Conservation (phyloP, 2,329 filamentous ascomycete species). For the Erysiphe neolycopersici region DNA sequence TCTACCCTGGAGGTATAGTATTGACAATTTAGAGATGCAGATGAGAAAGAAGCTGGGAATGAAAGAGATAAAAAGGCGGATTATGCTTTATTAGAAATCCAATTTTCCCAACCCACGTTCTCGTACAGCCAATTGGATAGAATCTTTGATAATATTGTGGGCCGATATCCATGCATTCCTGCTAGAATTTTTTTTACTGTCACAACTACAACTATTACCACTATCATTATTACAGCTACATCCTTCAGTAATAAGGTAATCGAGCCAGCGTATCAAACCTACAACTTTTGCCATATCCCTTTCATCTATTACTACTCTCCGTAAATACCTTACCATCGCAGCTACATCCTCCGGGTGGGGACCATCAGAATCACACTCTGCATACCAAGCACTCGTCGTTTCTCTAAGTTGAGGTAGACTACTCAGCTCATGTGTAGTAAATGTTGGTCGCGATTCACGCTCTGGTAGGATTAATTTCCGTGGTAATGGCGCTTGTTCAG, state of each 20-base stretch:
- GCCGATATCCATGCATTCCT: constrained; percentile 21
- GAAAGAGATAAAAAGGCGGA: no score
- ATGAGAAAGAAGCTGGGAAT: no score
- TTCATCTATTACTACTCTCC: constrained; percentile 47
- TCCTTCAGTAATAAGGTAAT: constrained; percentile 24
- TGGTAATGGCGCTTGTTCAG: constrained; percentile 3
- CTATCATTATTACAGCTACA: constrained; percentile 6
- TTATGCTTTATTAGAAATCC: constrained; percentile 16
- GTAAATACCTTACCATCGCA: constrained; percentile 47
- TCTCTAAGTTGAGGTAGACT: constrained; percentile 37
- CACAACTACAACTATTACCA: neutral
- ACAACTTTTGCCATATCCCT: constrained; percentile 50
- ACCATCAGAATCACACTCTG: constrained; percentile 41
- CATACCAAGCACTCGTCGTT: constrained; percentile 52
- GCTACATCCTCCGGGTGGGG: constrained; percentile 57
- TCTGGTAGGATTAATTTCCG: constrained; percentile 21
- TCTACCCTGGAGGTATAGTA: no score
- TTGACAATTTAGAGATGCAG: no score
- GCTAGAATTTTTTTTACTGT: constrained; percentile 10
- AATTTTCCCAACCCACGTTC: constrained; percentile 29
- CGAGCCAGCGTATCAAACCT: constrained; percentile 41
- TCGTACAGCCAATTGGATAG: constrained; percentile 27
- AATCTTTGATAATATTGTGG: constrained; percentile 19
- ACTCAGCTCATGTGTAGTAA: constrained; percentile 30
- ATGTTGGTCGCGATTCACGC: constrained; percentile 26